These are phyloP conservation scores for Meyerozyma carpophila DNA, from an alignment of 1,139 yeast genomes.

Conservation along the genomic window DNA sequence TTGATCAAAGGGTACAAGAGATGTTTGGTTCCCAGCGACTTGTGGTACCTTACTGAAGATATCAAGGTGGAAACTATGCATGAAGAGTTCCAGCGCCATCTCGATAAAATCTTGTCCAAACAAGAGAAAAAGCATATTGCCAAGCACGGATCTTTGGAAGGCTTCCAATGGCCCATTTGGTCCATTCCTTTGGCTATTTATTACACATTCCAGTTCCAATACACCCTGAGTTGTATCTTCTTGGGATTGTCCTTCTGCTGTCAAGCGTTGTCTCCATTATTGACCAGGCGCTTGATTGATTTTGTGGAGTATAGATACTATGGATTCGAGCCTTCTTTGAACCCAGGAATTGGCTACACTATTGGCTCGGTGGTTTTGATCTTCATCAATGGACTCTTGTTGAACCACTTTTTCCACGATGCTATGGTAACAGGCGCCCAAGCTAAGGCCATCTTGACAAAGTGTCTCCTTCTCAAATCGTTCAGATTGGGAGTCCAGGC, in stretches of 20 bases:
- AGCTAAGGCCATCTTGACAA: constrained; percentile 36
- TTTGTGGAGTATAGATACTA: constrained; percentile 34
- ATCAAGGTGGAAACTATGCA: constrained; percentile 38
- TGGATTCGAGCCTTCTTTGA: constrained; percentile 28
- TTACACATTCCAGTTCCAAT: constrained; percentile 35
- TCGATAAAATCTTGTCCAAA: constrained; percentile 19
- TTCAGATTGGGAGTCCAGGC: constrained; percentile 33
- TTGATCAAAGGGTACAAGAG: constrained; percentile 38
- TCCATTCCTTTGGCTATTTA: constrained; percentile 33
- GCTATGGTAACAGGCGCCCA: constrained; percentile 48
- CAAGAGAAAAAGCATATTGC: constrained; percentile 20
- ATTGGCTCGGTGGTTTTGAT: constrained; percentile 36
- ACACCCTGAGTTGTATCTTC: constrained; percentile 27
- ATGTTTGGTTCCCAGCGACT: constrained; percentile 36
- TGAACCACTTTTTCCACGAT: constrained; percentile 40
- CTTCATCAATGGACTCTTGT: constrained; percentile 35
- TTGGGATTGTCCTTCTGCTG: constrained; percentile 34
- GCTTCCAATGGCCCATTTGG: constrained; percentile 32
- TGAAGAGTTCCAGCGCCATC: constrained; percentile 20
- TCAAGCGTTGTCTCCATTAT: constrained; percentile 38
- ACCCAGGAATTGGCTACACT: constrained; percentile 38
- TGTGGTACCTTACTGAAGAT: constrained; percentile 33
- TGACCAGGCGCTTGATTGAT: constrained; percentile 35
- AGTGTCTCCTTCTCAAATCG: constrained; percentile 33
- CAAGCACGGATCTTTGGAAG: constrained; percentile 17